Conservation (phyloP, 176 grass and related monocot genomes). For the Saccharum spontaneum region DNA sequence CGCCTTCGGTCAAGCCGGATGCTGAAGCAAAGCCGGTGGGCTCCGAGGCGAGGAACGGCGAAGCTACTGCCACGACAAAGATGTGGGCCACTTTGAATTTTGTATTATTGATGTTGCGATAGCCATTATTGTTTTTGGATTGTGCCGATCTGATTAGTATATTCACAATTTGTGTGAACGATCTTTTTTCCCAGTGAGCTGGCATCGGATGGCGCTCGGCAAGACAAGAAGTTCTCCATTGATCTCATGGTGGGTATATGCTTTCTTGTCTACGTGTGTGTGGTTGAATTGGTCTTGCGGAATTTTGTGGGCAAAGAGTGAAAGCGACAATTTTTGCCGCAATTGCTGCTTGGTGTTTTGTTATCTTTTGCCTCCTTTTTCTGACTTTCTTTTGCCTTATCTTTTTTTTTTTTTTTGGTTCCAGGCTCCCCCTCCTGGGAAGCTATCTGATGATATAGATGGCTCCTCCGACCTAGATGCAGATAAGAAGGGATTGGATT, state of each 20-base stretch:
- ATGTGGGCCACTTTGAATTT: slow-evolving; percentile 57
- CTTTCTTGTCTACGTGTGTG: slow-evolving; percentile 47
- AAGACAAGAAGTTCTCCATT: slow-evolving; percentile 87
- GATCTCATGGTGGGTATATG: slow-evolving; percentile 97
- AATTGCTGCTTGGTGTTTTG: slow-evolving; percentile 40
- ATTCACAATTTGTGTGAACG: slow-evolving; percentile 54
- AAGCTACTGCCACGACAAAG: slow-evolving; percentile 57
- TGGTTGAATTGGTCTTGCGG: slow-evolving; percentile 66
- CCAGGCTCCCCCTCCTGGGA: slow-evolving; percentile 97
- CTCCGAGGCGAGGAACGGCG: slow-evolving; percentile 51
- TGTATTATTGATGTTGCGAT: slow-evolving; percentile 38
- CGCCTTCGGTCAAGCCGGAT: slow-evolving; percentile 32
- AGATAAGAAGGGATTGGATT: slow-evolving; percentile 67
- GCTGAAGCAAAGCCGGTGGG: slow-evolving; percentile 45
- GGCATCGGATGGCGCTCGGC: slow-evolving; percentile 60
- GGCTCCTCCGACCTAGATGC: slow-evolving; percentile 63
- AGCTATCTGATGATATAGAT: slow-evolving; percentile 92
- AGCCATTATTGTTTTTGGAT: slow-evolving; percentile 48
- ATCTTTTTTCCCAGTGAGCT: slow-evolving; percentile 63
- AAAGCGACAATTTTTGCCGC: slow-evolving; percentile 69
- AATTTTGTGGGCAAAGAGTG: slow-evolving; percentile 74
- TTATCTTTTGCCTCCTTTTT: slow-evolving; percentile 34
- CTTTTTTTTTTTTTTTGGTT: slow-evolving; percentile 22
- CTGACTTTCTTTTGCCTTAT: slow-evolving; percentile 30
- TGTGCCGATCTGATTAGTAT: slow-evolving; percentile 57